Percentiles rank a stretch among this genome's conserved stretches.
Evolutionary conservation across 2,329 filamentous ascomycete genomes (phyloP).

Genomic region (Penicillium sp.): DNA sequence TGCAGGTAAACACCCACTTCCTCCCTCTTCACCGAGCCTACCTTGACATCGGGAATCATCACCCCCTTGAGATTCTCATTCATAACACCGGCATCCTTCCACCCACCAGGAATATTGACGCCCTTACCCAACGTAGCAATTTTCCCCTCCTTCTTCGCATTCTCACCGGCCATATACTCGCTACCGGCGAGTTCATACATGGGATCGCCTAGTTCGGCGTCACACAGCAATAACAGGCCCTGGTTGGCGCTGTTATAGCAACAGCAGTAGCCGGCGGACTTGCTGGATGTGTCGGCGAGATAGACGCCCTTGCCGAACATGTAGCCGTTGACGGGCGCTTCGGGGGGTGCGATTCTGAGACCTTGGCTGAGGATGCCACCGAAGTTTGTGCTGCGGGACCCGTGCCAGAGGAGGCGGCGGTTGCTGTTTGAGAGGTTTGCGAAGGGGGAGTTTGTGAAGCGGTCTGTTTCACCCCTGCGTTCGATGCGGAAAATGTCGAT

Average conservation of each 20-base stretch:
- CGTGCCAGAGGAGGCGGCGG: constrained; percentile 83
- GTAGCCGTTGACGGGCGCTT: constrained; percentile 78
- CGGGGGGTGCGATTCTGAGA: constrained; percentile 78
- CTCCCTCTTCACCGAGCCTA: not conserved
- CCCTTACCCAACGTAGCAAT: constrained; percentile 74
- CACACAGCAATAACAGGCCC: constrained; percentile 78
- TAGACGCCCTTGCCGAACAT: constrained; percentile 94
- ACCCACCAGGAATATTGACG: constrained; percentile 63
- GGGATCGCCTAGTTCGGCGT: constrained; percentile 78
- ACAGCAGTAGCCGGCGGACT: constrained; percentile 78
- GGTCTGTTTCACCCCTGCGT: constrained; percentile 70
- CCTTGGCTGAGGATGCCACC: constrained; percentile 86
- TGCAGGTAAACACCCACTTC: constrained; percentile 14
- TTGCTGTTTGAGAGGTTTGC: constrained; percentile 61
- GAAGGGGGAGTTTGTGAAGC: constrained; percentile 64
- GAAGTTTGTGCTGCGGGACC: constrained; percentile 80
- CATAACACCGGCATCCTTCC: constrained; percentile 75
- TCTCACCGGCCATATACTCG: constrained; percentile 66
- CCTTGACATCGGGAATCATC: constrained; percentile 56
- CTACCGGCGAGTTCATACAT: constrained; percentile 65
- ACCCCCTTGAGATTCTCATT: constrained; percentile 68
- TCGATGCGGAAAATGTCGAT: constrained; percentile 82
- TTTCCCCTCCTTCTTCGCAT: constrained; percentile 63
- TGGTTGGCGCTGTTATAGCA: constrained; percentile 65
- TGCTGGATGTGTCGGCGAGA: constrained; percentile 80